Base-by-base conservation (phyloP, 768 basidiomycete species). In the Russula virescens region DNA sequence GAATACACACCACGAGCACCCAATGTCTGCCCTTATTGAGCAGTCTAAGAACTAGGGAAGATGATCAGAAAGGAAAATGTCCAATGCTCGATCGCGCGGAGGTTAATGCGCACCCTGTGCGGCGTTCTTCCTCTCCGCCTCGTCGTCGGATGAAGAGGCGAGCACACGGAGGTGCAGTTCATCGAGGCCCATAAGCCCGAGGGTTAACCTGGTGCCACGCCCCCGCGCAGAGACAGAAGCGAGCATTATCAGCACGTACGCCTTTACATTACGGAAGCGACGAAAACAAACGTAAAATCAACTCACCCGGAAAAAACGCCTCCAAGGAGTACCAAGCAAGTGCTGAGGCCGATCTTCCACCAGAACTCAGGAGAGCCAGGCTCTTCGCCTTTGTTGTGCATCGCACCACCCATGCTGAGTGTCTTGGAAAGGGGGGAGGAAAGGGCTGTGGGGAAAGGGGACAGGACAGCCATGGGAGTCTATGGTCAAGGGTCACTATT, bases 171-270 rank as follows among this genome's bases (percentile, higher is more conserved):
- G 81, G 68, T 96, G 91, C 18, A 97, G 81, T 63, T 94, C 91
- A 66, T 97, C 94, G 19, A 95, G 80, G 1, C 94, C 94, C 94
- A 96, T 96, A 28, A 97, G 78, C 1, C 92, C 94, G 31, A 97
- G 83, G 0, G 94, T 97, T 57, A 97, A 76, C 3, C 93, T 94
- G 68, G n/a, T 55, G 43, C 18, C 9, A 38, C 42, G 18, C 18
- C n/a, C 56, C 21, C 28, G 31, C 26, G 18, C 31, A 13, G 59
- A 40, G 35, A 23, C 18, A n/a, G 9, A 26, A 14, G 28, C n/a
- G 11, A 35, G 26, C 5, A 14, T 56, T 34, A 35, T 14, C 19
- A 9, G 11, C 19, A 51, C 18, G 25, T 11, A 38, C 6, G 21
- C 3, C 6, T 10, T 19, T 16, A 14, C 5, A 18, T 4, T 3